These are phyloP conservation scores for Phytophthora sp. DNA, from an alignment of 352 stramenopile species.

Conservation along the genomic window DNA sequence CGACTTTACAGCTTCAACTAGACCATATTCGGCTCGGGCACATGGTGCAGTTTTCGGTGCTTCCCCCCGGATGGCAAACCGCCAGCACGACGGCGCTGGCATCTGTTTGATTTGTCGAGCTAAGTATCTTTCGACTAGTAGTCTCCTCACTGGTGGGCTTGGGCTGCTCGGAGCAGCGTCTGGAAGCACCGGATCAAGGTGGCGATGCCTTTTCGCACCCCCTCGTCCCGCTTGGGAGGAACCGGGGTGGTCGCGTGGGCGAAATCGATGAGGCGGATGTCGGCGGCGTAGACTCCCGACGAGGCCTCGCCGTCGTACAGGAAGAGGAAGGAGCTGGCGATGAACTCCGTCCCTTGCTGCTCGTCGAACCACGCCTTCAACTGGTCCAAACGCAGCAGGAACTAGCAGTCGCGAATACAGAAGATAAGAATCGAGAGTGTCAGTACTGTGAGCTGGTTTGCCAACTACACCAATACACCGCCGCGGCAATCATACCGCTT, in stretches of 20 bases:
- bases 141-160: not conserved
- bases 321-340: slow-evolving; percentile 95
- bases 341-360: slow-evolving; percentile 90
- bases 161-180: slow-evolving; percentile 34
- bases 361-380: slow-evolving; percentile 80
- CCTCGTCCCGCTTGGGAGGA: slow-evolving; percentile 50
- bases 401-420: slow-evolving; percentile 48
- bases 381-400: slow-evolving; percentile 64
- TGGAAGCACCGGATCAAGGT: slow-evolving; percentile 64
- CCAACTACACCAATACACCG: not conserved
- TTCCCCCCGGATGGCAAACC: not conserved
- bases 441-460: not conserved
- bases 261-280: slow-evolving; percentile 89
- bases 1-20: slow-evolving; percentile 26
- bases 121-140: too few relatives aligned
- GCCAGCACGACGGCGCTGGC: not conserved
- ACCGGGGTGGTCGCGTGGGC: slow-evolving; percentile 57
- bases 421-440: too few relatives aligned
- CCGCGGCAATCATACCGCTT: slow-evolving; percentile 38
- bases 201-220: slow-evolving; percentile 59
- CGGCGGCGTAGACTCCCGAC: slow-evolving; percentile 17
- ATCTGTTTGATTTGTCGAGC: slow-evolving; percentile 1
- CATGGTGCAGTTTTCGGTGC: slow-evolving; percentile 2
- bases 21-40: slow-evolving; percentile 10
- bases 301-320: slow-evolving; percentile 86